Base-by-base conservation (phyloP, 768 basidiomycete genomes). In the Boletellus sp. region DNA sequence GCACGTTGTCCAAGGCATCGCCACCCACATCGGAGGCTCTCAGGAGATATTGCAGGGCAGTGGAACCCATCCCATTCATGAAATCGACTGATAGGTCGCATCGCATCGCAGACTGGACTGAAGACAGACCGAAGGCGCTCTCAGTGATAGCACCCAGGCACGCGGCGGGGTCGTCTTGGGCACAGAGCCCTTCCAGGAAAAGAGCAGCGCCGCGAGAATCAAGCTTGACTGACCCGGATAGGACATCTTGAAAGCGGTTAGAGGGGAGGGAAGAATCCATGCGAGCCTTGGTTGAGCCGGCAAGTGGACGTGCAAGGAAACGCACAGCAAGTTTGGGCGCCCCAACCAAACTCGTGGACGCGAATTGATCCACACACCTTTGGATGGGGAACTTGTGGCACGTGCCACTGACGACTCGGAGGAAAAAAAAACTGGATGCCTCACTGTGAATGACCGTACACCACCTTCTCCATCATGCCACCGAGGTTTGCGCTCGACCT, bases 161-260 rank as follows among this genome's bases (percentile, higher is more conserved):
- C 6, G 49, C 54, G 3, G 61, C 57, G 2, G 72, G 59, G 39
- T 79, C 74, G 6, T 64, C 59, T 45, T 75, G 74, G 11, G 53
- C 57, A 57, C 68, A 78, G 10, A 82, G 63, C 1, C 73, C 76
- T 50, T 82, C 72, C 4, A 81, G 58, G 48, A 81, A 80, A 9
- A 65, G 68, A 2, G 39, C n/a, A 12, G 54, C 50, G 3, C 56
- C 43, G 6, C 56, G 56, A 24, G 56, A 11, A 4, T 66, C 55
- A 7, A 78, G 41, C 6, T 39, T 20, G 9, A 54, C 53, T 31
- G 58, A 58, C 8, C 72, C 75, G 16, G 45, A 47, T 0, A 74
- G 34, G 8, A 75, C 53, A 28, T 60, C 42, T 11, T 67, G 46
- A 33, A 76, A 70, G 37, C 65, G 55, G 45, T 69, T 75, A 20